A percentile compares a stretch with the other conserved stretches of the same genome.
phyloP scores from a whole-genome alignment of 495 filamentous ascomycete species.

The Parmelia sp. region DNA sequence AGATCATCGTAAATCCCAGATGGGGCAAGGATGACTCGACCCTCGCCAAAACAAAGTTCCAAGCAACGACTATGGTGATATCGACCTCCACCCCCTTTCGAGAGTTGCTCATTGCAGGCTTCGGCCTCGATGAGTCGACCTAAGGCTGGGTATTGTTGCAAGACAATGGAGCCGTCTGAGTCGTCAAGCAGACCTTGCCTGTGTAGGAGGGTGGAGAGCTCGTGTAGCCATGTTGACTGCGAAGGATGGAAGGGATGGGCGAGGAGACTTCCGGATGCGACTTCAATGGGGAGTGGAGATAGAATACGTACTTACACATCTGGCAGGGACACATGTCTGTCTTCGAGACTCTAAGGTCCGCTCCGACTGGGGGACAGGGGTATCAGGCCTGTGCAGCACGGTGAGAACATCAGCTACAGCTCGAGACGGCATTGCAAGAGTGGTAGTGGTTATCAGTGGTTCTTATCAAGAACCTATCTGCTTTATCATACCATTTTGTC shows the following conservation, averaged over 20 bases:
- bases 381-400: conserved; percentile 1
- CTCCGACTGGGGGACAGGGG: background rate
- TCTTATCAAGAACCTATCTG: background rate
- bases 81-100: background rate
- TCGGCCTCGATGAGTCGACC: background rate
- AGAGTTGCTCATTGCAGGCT: background rate
- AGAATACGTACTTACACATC: background rate
- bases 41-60: background rate
- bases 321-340: background rate
- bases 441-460: background rate
- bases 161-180: background rate
- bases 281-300: background rate
- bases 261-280: background rate
- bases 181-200: background rate
- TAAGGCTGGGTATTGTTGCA: background rate
- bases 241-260: background rate
- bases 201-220: background rate
- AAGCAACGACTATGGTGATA: conserved; percentile 2
- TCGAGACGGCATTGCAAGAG: background rate
- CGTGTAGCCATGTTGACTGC: background rate
- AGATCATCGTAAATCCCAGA: conserved; percentile 1
- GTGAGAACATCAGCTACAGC: background rate
- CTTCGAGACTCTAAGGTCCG: background rate
- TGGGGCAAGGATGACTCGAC: background rate
- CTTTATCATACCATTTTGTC: background rate